A percentile compares a stretch with the other conserved stretches of the same genome.
Evolutionary conservation across 768 basidiomycete genomes (phyloP).

Genomic region (Lentinula detonsa): DNA sequence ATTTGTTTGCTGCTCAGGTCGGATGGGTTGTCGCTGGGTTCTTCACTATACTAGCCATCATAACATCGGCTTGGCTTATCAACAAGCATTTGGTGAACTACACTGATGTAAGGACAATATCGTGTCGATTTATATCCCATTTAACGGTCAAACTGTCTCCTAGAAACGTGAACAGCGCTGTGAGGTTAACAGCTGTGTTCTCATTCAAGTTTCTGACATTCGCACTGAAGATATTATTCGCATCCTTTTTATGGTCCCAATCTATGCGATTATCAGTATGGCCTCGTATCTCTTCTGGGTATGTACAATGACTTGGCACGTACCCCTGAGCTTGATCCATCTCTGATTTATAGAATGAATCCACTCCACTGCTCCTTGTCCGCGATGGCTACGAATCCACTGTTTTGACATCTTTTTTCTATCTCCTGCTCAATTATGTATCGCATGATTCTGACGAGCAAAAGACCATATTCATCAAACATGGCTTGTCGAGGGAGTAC

Average conservation of each 20-base stretch:
- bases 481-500: conserved; percentile 51
- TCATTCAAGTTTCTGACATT: neutral
- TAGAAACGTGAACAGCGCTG: conserved; percentile 70
- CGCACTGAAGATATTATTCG: conserved; percentile 55
- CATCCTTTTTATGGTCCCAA: conserved; percentile 71
- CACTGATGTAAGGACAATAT: conserved; percentile 46
- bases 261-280: conserved; percentile 65
- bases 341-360: conserved; percentile 41
- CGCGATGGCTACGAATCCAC: conserved; percentile 75
- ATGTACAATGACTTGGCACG: conserved; percentile 9
- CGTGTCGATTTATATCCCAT: neutral
- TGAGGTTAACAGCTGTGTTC: conserved; percentile 19
- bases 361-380: conserved; percentile 62
- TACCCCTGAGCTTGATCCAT: neutral
- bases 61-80: conserved; percentile 69
- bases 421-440: conserved; percentile 65
- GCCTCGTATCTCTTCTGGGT: conserved; percentile 72
- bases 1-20: conserved; percentile 28
- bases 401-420: conserved; percentile 74
- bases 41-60: conserved; percentile 50
- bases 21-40: conserved; percentile 65
- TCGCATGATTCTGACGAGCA: conserved; percentile 59
- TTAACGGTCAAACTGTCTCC: neutral
- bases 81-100: conserved; percentile 68
- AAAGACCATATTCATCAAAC: conserved; percentile 50